Conservation (phyloP, 306 rosid species). For the peach (Prunus persica) region Prunus_persica_NCBIv2 NC_034012.1:183001-183500, state of each 20-base stretch:
- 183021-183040: neutral
- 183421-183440: slow-evolving; percentile 9
- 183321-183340: slow-evolving; percentile 29
- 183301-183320: slow-evolving; percentile 14
- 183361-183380: slow-evolving; percentile 18
- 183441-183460: neutral
- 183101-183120: neutral
- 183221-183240: neutral
- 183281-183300: slow-evolving; percentile 33
- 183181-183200: neutral
- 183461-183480: neutral
- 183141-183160: neutral
- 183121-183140: neutral
- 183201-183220: neutral
- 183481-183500: neutral
- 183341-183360: slow-evolving; percentile 12
- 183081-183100: neutral
- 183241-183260: neutral
- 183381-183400: neutral
- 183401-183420: slow-evolving; percentile 16
- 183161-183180: neutral
- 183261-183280: neutral
- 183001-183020: neutral
- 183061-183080: neutral
- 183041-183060: neutral